Conservation (phyloP, 441 rosid genomes). For the Flueggea neowawraea region DNA sequence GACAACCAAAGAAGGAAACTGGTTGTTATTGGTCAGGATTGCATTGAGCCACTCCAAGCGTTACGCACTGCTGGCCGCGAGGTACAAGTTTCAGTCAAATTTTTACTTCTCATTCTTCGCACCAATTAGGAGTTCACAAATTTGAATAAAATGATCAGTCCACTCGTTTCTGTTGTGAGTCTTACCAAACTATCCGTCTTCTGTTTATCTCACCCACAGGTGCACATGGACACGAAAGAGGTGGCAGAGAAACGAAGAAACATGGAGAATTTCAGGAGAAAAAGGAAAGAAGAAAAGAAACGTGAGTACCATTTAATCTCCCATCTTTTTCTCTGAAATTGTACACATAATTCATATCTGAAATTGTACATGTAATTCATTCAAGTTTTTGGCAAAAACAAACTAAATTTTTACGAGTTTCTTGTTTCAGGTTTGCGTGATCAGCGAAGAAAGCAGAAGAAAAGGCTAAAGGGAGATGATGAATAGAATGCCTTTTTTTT, state of each 20-base stretch:
- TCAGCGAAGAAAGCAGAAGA: constrained; percentile 73
- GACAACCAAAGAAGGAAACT: constrained; percentile 57
- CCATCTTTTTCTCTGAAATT: neutral
- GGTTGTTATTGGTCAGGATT: constrained; percentile 79
- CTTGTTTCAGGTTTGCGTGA: constrained; percentile 58
- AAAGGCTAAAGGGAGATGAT: constrained; percentile 19
- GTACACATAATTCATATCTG: neutral
- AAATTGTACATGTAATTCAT: neutral
- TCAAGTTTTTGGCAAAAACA: neutral
- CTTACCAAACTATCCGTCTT: neutral
- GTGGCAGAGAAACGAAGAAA: constrained; percentile 50
- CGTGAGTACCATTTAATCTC: constrained; percentile 22
- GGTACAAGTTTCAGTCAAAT: constrained; percentile 35
- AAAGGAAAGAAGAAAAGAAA: constrained; percentile 84
- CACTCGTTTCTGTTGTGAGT: too few relatives aligned
- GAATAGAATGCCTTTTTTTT: constrained; percentile 10
- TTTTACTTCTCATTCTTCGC: neutral
- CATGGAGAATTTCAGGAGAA: constrained; percentile 46
- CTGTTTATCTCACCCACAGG: constrained; percentile 28
- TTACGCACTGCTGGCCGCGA: constrained; percentile 69
- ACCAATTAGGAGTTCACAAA: too few relatives aligned
- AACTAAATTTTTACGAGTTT: neutral
- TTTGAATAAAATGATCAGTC: too few relatives aligned
- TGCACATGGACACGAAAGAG: constrained; percentile 48
- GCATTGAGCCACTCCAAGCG: constrained; percentile 91